Evolutionary conservation across 176 grass and related monocot species (phyloP).

Genomic region (Eleusine indica): DNA sequence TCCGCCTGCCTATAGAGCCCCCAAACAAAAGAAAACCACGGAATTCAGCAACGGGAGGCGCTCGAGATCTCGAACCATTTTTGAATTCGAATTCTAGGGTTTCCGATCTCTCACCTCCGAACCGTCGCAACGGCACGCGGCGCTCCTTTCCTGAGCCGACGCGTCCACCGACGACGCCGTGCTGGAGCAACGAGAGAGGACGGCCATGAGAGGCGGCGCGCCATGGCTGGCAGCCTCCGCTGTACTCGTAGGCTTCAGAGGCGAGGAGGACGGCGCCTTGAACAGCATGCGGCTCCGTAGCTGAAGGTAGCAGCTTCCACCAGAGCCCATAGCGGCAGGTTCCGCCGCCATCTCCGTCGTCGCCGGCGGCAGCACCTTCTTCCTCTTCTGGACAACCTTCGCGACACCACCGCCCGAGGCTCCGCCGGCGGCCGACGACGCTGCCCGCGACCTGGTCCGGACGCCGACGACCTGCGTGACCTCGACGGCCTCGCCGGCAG

Average conservation of each 20-base stretch:
- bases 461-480: constrained; percentile 75
- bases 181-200: constrained; percentile 67
- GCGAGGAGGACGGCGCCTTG: constrained; percentile 28
- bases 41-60: constrained; percentile 32
- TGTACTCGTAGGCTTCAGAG: neutral
- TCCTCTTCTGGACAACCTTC: constrained; percentile 31
- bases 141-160: constrained; percentile 8
- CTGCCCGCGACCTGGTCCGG: constrained; percentile 59
- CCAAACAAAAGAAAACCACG: constrained; percentile 5
- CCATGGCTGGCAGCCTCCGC: neutral
- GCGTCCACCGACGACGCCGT: constrained; percentile 46
- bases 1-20: constrained; percentile 40
- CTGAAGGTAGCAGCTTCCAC: constrained; percentile 56
- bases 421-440: constrained; percentile 38
- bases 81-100: constrained; percentile 49
- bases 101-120: constrained; percentile 56
- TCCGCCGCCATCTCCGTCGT: neutral
- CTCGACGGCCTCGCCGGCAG: constrained; percentile 50
- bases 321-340: neutral
- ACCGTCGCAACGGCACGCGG: constrained; percentile 42
- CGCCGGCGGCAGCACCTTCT: constrained; percentile 24
- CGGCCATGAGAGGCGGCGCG: neutral
- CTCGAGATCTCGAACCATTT: constrained; percentile 39
- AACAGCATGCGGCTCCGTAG: constrained; percentile 78
- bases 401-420: neutral